These are phyloP conservation scores for Entomortierella chlamydospora DNA, from an alignment of 192 early-diverging fungal species.

Conservation along the genomic window DNA sequence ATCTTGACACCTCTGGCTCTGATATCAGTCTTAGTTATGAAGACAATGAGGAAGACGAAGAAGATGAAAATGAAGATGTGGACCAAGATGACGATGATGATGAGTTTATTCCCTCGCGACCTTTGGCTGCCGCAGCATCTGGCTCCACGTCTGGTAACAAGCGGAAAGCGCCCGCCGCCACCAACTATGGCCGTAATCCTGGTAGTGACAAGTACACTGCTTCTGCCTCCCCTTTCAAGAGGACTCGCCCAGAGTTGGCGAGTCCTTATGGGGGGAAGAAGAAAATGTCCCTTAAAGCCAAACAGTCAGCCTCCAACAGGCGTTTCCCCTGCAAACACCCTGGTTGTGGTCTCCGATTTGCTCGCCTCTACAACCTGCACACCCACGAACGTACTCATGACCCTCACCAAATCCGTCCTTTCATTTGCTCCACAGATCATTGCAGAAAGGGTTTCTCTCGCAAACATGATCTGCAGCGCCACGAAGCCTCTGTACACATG, in stretches of 20 bases:
- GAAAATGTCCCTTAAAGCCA: constrained; percentile 4
- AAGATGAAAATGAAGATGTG: constrained; percentile 4
- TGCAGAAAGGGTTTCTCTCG: constrained; percentile 72
- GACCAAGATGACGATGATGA: constrained; percentile 1
- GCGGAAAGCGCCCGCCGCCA: constrained; percentile 12
- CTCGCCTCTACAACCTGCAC: constrained; percentile 72
- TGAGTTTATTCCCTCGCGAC: constrained; percentile 18
- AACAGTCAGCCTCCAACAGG: constrained; percentile 16
- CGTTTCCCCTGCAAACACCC: constrained; percentile 57
- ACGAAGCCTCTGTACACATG: constrained; percentile 68
- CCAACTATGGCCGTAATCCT: not conserved
- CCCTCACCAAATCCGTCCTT: constrained; percentile 67
- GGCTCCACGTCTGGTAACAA: constrained; percentile 11
- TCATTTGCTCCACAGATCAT: constrained; percentile 52
- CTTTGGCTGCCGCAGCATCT: constrained; percentile 2
- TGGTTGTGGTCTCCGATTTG: constrained; percentile 66
- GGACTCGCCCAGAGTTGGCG: constrained; percentile 44
- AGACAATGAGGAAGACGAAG: not conserved
- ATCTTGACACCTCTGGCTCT: not conserved
- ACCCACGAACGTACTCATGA: constrained; percentile 73
- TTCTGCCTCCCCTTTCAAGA: constrained; percentile 19
- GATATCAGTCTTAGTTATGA: not conserved
- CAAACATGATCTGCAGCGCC: constrained; percentile 79
- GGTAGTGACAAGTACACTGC: not conserved
- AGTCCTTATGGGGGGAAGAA: constrained; percentile 40